phyloP scores from a whole-genome alignment of 2,329 filamentous ascomycete species.

The Kalaharituber pfeilii region DNA sequence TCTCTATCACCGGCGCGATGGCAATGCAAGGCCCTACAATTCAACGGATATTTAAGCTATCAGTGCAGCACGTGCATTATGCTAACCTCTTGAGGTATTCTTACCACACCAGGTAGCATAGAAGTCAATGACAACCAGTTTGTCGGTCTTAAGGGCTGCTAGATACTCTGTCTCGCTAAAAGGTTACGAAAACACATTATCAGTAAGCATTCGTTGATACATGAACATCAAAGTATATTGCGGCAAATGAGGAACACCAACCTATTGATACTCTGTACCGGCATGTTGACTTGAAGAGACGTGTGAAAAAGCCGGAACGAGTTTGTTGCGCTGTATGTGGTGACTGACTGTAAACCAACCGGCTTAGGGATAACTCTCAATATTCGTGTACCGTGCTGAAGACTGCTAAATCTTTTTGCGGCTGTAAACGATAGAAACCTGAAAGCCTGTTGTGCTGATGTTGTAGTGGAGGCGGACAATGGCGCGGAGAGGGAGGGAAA shows the following conservation, averaged over 20 bases:
- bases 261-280: neutral
- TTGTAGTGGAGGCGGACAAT: neutral
- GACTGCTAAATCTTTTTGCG: too few relatives aligned
- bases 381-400: neutral
- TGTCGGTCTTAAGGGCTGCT: conserved; percentile 36
- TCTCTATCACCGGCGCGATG: conserved; percentile 58
- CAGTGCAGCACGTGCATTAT: neutral
- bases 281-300: neutral
- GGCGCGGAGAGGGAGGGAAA: neutral
- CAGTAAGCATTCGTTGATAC: neutral
- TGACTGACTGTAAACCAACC: neutral
- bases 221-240: neutral
- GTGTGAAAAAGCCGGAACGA: neutral
- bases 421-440: too few relatives aligned
- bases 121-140: conserved; percentile 64
- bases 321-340: neutral
- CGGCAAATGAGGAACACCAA: neutral
- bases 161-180: conserved; percentile 36
- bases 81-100: conserved; percentile 1
- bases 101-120: conserved; percentile 75
- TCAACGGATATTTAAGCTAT: neutral
- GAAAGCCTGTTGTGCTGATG: neutral
- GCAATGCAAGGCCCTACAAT: conserved; percentile 55
- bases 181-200: neutral
- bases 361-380: neutral